These are phyloP conservation scores for Psilocybe mexicana DNA, from an alignment of 1,284 basidiomycete species.

Conservation along the genomic window DNA sequence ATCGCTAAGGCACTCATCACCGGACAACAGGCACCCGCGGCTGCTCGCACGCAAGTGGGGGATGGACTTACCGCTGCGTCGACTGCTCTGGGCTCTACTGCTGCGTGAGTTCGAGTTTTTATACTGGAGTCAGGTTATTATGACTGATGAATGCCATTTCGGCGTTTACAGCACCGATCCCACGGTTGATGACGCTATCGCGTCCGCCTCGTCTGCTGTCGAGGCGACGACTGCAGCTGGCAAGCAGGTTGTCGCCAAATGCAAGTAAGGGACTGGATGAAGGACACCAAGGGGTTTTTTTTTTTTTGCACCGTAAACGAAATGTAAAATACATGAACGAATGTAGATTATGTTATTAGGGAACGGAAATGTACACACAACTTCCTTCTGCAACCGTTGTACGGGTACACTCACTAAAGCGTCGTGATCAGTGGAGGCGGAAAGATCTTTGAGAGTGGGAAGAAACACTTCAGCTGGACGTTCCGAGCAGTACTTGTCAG, in stretches of 20 bases:
- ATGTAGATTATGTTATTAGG: not conserved
- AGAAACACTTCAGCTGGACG: too few species aligned
- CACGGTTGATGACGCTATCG: not conserved
- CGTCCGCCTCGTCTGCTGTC: constrained; percentile 1
- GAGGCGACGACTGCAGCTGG: not conserved
- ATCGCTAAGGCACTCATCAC: constrained; percentile 17
- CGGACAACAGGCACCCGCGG: constrained; percentile 15
- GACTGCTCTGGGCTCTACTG: constrained; percentile 10
- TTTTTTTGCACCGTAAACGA: not conserved
- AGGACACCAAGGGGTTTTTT: not conserved
- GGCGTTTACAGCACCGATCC: not conserved
- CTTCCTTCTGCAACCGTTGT: not conserved
- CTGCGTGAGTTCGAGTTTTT: constrained; percentile 6
- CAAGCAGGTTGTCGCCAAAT: constrained; percentile 2
- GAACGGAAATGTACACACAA: not conserved
- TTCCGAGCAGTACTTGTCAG: too few species aligned
- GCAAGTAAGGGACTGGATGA: not conserved
- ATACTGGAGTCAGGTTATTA: too few species aligned
- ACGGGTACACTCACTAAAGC: too few species aligned
- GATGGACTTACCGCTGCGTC: constrained; percentile 10
- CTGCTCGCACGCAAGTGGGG: constrained; percentile 15
- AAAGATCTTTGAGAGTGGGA: too few species aligned
- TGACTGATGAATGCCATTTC: not conserved
- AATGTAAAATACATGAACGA: not conserved
- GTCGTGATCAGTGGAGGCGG: too few species aligned